These are phyloP conservation scores for Stemphylium vesicarium DNA, from an alignment of 2,329 filamentous ascomycete species.

Conservation along the genomic window DNA sequence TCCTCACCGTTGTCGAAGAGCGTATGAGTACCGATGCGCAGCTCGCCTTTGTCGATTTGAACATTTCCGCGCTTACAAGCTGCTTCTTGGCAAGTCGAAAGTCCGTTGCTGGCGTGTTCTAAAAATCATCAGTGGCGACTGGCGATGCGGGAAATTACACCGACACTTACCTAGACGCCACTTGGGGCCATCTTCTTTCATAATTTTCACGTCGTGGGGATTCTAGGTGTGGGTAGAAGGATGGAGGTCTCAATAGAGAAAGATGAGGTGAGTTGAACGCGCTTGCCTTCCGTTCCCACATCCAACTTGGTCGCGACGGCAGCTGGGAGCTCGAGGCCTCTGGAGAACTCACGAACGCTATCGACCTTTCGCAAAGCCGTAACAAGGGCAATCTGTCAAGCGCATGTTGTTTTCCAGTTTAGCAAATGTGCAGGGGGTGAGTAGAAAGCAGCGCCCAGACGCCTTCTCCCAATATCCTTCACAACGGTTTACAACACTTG, in stretches of 20 bases:
- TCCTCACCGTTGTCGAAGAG: constrained; percentile 66
- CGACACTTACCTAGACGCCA: constrained; percentile 19
- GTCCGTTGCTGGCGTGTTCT: constrained; percentile 19
- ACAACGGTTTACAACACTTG: background rate
- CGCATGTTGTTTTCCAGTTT: too few relatives aligned
- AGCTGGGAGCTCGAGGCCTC: too few relatives aligned
- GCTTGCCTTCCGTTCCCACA: background rate
- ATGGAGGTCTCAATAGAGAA: too few relatives aligned
- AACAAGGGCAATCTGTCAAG: too few relatives aligned
- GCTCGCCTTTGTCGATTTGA: constrained; percentile 72
- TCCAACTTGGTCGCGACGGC: background rate
- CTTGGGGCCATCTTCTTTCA: constrained; percentile 17
- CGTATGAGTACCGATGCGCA: constrained; percentile 69
- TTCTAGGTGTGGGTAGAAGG: background rate
- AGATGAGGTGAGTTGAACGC: background rate
- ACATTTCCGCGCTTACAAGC: constrained; percentile 70
- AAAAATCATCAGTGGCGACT: background rate
- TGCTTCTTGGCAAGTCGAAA: constrained; percentile 65
- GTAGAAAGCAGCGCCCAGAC: background rate
- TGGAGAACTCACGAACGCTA: too few relatives aligned
- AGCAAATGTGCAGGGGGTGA: too few relatives aligned
- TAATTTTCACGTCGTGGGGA: background rate
- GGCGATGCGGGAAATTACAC: background rate
- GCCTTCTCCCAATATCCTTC: background rate
- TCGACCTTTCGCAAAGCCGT: too few relatives aligned